Percentiles rank a stretch among this genome's conserved stretches.
Conservation (phyloP, 192 early-diverging fungal genomes). For the Backusella parvicylindrica region DNA sequence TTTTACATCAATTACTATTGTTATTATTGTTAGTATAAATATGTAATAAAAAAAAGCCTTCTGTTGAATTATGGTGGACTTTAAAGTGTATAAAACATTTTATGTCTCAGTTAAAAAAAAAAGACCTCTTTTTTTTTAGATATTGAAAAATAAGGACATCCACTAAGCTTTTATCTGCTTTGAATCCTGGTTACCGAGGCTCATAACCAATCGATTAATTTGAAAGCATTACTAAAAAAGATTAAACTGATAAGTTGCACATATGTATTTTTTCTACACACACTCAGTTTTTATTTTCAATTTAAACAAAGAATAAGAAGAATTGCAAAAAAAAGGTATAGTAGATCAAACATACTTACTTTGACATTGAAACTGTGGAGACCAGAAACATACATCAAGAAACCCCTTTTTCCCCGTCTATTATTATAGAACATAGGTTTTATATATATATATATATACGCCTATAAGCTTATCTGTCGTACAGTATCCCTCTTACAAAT, state of each 20-base stretch:
- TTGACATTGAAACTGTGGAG: not conserved
- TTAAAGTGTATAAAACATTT: slow-evolving; percentile 5
- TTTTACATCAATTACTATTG: too few relatives aligned
- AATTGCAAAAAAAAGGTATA: not conserved
- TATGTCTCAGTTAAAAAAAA: not conserved
- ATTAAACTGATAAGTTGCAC: not conserved
- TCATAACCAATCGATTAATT: not conserved
- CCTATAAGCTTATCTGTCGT: not conserved
- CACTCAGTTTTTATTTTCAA: not conserved
- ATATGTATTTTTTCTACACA: not conserved
- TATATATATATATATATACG: too few relatives aligned
- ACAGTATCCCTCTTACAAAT: not conserved
- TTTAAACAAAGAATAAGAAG: not conserved
- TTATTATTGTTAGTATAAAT: not conserved
- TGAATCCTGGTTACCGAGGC: not conserved
- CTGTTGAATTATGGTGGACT: not conserved
- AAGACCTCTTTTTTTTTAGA: not conserved
- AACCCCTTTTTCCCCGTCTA: not conserved
- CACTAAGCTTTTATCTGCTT: slow-evolving; percentile 1
- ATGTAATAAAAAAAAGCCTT: not conserved
- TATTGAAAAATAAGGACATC: not conserved
- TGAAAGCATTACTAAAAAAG: not conserved
- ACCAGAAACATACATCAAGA: not conserved
- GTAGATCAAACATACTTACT: not conserved
- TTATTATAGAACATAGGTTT: not conserved